Base-by-base conservation (phyloP, 257 asterid species). In the Solanum piurae region DNA sequence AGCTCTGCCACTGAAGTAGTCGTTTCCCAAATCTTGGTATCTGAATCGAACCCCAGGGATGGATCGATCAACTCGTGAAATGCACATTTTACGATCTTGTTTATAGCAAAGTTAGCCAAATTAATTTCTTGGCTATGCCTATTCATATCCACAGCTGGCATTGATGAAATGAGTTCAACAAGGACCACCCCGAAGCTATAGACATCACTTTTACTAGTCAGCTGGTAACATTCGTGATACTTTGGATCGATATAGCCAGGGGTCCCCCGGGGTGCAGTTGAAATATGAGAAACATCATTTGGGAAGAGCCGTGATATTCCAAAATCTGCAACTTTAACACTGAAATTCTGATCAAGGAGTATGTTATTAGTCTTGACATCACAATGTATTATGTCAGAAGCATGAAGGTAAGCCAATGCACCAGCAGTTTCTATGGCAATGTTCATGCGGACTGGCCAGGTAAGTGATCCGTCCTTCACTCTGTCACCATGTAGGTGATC, bases 101-200 rank as follows among this genome's bases (percentile, higher is more conserved):
- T 84, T 25, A 84, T 6, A 8, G 86, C 49, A 52, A 31, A 52
- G 31, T 83, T 83, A 5, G 72, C 46, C 46, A 83, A 31, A 36
- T 83, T 83, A 12, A 83, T 83, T 21, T 83, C 86, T 36, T 83
- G 86, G 14, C 55, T 33, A 36, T 83, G 74, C 25, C 86, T 60
- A 1, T 36, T 66, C 86, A 84, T 60, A 12, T 58, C 76, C 76
- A 83, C 86, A 7, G 75, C 37, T 4, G 86, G 75, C 36, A 83
- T 9, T 2, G 86, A 83, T 38, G 86, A 83, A 31, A 58, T 34
- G 86, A 83, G 86, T 4, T 83, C 74, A 1, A 83, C 49, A 9
- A 83, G 86, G 4, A 83, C 86, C 4, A 83, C 86, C 46, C 86
- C 86, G 8, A 83, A 83, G 72, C 86, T 83, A 83, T 58, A 83